Evolutionary conservation across 1,139 yeast species (phyloP), one percentile per base, ranked within the genome.

Genomic region (Protomyces pachydermus): DNA sequence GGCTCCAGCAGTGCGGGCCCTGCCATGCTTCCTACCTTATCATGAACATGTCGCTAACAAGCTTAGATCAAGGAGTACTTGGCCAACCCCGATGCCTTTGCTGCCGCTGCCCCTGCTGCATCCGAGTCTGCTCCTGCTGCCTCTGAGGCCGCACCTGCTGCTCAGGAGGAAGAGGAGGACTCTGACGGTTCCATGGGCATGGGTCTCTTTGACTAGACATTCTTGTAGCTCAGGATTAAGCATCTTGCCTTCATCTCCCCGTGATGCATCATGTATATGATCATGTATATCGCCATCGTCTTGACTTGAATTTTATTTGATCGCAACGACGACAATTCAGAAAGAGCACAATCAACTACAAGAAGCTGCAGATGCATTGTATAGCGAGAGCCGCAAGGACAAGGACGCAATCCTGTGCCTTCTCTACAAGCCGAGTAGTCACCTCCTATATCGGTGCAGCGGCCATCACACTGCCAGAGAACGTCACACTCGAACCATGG

Each of bases 31-130:
- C 8, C n/a, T 1, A 12, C 28, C 8, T 14, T n/a, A 0, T 2
- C 3, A 20, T 14, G 25, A 42, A 38, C n/a, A 38, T 12, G 2
- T n/a, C 12, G 54, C 58, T 61, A 28, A 57, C 60, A 16, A 45
- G 16, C 20, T 4, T 58, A 66, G 68, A 86, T 95, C 84, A 90
- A 90, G 88, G 98, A 93, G 88, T 89, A 98, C 84, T 84, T 93
- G 77, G 98, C 97, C 82, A 93, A 93, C 89, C 98, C 98, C 79
- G 97, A 95, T 75, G 97, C 97, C 80, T 95, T 95, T 80, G 98
- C 95, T 80, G 95, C 97, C 72, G 84, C 86, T 74, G 86, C 87
- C 73, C 56, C 62, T 14, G 56, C 62, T 9, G 62, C 62, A n/a
- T 34, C 55, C 34, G 56, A 51, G 32, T 28, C 34, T 18, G 84